A percentile compares a stretch with the other conserved stretches of the same genome.
These are phyloP conservation scores for Sarcodon sp. DNA, from an alignment of 768 basidiomycete species.

Conservation along the genomic window DNA sequence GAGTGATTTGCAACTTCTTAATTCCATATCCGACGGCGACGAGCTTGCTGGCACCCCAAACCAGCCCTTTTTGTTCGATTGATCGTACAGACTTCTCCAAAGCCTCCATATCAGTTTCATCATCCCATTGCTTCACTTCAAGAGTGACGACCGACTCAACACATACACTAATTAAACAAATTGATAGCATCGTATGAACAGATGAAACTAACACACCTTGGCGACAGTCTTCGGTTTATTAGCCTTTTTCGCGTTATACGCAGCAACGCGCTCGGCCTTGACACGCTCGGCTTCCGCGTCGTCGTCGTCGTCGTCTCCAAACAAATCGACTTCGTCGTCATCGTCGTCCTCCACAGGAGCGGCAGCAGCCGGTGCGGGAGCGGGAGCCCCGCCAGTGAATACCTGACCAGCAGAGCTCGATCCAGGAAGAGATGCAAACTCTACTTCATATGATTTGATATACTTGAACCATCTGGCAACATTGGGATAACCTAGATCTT, in stretches of 20 bases:
- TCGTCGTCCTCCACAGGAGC: too few relatives aligned
- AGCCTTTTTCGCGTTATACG: constrained; percentile 54
- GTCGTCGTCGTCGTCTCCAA: constrained; percentile 41
- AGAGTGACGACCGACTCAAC: constrained; percentile 89
- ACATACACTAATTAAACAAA: not conserved
- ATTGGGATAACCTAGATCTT: constrained; percentile 53
- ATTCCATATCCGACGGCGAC: constrained; percentile 91
- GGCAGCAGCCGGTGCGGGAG: constrained; percentile 24
- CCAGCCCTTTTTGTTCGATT: constrained; percentile 78
- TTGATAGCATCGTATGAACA: constrained; percentile 1
- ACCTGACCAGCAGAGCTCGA: too few relatives aligned
- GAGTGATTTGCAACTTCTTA: constrained; percentile 73
- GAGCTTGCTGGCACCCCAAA: constrained; percentile 92
- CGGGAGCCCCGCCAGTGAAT: constrained; percentile 12
- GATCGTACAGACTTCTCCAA: constrained; percentile 79
- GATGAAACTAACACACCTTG: constrained; percentile 41
- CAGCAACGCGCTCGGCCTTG: too few relatives aligned
- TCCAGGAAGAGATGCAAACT: too few relatives aligned
- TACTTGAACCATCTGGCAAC: constrained; percentile 22
- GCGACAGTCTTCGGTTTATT: constrained; percentile 78
- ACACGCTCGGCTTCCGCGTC: too few relatives aligned
- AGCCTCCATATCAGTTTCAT: constrained; percentile 92
- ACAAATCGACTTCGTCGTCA: constrained; percentile 47
- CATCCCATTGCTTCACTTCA: constrained; percentile 99
- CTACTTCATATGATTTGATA: too few relatives aligned